Conservation (phyloP, 73 alveolate species). For the Tetrahymena thermophila region DNA sequence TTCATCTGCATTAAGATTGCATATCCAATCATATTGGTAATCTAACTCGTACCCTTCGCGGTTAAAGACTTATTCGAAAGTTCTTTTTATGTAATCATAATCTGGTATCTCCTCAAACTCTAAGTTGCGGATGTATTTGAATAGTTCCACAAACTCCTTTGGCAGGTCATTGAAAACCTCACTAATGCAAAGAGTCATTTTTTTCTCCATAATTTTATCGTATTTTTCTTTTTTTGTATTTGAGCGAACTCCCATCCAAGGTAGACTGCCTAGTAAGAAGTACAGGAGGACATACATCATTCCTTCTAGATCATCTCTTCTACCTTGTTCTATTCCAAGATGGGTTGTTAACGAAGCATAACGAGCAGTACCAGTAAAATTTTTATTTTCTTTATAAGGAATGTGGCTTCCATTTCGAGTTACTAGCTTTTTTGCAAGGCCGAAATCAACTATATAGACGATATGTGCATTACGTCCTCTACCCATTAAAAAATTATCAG, state of each 20-base stretch:
- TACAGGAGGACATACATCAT: conserved; percentile 56
- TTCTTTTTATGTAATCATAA: conserved; percentile 32
- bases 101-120: conserved; percentile 88
- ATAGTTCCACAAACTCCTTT: conserved; percentile 69
- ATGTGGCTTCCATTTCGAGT: conserved; percentile 49
- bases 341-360: conserved; percentile 72
- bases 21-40: conserved; percentile 32
- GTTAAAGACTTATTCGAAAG: conserved; percentile 13
- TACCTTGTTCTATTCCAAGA: conserved; percentile 70
- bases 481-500: conserved; percentile 81
- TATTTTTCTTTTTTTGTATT: conserved; percentile 51
- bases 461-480: conserved; percentile 44
- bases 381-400: conserved; percentile 73
- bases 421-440: conserved; percentile 72
- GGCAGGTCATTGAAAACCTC: conserved; percentile 74
- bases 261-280: conserved; percentile 64
- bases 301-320: conserved; percentile 86
- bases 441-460: conserved; percentile 81
- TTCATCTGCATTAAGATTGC: not conserved
- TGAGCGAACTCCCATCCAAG: conserved; percentile 68
- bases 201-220: conserved; percentile 78
- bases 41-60: conserved; percentile 9
- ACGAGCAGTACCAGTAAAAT: conserved; percentile 92
- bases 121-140: conserved; percentile 79
- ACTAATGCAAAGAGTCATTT: conserved; percentile 64